Conservation (phyloP, 2,329 filamentous ascomycete species). For the Sporothrix inflata region DNA sequence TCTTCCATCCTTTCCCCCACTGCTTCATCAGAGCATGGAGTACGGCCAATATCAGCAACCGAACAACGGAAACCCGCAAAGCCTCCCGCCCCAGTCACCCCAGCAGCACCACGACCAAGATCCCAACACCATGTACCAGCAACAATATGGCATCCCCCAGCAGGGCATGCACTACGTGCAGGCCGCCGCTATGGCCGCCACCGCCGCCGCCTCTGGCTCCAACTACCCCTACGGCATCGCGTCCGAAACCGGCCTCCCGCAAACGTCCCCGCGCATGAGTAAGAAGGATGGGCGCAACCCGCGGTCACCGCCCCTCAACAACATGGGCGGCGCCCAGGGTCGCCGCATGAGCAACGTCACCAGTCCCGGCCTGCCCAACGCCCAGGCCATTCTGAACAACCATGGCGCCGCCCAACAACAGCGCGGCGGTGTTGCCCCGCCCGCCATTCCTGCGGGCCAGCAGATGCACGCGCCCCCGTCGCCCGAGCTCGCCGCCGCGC, state of each 20-base stretch:
- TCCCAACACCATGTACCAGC: conserved; percentile 75
- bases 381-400: conserved; percentile 77
- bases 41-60: conserved; percentile 74
- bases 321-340: conserved; percentile 53
- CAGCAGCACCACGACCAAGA: conserved; percentile 60
- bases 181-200: conserved; percentile 88
- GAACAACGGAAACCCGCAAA: conserved; percentile 68
- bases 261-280: conserved; percentile 78
- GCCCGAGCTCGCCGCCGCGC: conserved; percentile 73
- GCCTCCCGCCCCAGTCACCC: conserved; percentile 74
- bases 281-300: conserved; percentile 74
- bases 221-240: conserved; percentile 69
- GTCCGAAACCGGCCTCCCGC: conserved; percentile 68
- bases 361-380: conserved; percentile 73
- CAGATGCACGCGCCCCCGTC: conserved; percentile 72
- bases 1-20: neutral
- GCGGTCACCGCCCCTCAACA: conserved; percentile 76
- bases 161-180: conserved; percentile 85
- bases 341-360: conserved; percentile 76
- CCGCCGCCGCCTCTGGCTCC: conserved; percentile 86
- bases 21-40: conserved; percentile 62
- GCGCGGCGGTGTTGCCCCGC: conserved; percentile 58
- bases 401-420: conserved; percentile 43
- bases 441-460: conserved; percentile 62
- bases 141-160: conserved; percentile 73